phyloP scores from a whole-genome alignment of 1,139 yeast species.

The Chernovozyma sophiae-reginae region DNA sequence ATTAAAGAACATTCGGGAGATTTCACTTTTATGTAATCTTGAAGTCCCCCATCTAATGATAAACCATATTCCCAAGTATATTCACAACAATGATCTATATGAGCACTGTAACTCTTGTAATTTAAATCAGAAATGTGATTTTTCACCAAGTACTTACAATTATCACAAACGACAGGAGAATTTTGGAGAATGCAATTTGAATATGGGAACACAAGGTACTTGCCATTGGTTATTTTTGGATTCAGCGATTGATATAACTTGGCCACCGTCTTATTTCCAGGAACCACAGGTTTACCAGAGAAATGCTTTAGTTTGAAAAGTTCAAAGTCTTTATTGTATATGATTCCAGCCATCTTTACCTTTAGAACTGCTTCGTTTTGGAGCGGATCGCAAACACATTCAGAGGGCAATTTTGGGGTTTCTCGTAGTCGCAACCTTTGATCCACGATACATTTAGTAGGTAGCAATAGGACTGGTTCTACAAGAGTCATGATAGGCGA shows the following conservation, averaged over 20 bases:
- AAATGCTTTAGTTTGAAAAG: conserved; percentile 11
- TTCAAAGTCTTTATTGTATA: conserved; percentile 22
- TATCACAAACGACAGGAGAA: conserved; percentile 15
- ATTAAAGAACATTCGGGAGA: conserved; percentile 24
- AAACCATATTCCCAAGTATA: conserved; percentile 28
- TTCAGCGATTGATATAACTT: conserved; percentile 15
- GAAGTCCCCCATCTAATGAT: conserved; percentile 40
- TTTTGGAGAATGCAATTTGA: conserved; percentile 30
- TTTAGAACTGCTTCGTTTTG: conserved; percentile 24
- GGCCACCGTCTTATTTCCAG: conserved; percentile 32
- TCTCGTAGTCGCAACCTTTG: conserved; percentile 18
- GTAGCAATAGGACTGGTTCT: conserved; percentile 8
- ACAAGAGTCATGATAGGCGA: not conserved
- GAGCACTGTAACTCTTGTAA: conserved; percentile 10
- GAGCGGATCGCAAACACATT: conserved; percentile 14
- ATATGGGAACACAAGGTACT: conserved; percentile 34
- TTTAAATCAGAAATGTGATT: conserved; percentile 3
- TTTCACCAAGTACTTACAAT: conserved; percentile 17
- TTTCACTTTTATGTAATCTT: conserved; percentile 29
- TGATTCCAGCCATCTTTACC: conserved; percentile 30
- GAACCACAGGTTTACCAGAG: conserved; percentile 21
- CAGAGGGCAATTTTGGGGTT: conserved; percentile 27
- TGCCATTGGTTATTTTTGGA: conserved; percentile 12
- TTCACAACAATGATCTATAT: conserved; percentile 18
- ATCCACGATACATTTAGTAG: conserved; percentile 7